Evolutionary conservation across 1,284 basidiomycete genomes (phyloP).

Genomic region (Irpex rosettiformis): DNA sequence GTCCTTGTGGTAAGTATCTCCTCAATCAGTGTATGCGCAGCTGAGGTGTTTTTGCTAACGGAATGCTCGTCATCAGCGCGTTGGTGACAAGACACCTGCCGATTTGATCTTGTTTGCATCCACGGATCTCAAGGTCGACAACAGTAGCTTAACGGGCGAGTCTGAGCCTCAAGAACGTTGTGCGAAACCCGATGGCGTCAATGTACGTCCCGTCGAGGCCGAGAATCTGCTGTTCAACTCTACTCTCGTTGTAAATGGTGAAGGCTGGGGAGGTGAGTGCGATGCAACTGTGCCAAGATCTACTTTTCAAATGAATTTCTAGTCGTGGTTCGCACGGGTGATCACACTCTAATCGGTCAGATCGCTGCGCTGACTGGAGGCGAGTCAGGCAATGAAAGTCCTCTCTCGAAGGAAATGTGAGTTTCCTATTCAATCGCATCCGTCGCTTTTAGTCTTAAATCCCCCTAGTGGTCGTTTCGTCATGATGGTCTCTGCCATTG

Average conservation of each 20-base stretch:
- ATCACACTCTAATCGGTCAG: conserved; percentile 64
- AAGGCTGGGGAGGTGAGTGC: conserved; percentile 60
- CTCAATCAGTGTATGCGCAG: neutral
- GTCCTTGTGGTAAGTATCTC: conserved; percentile 49
- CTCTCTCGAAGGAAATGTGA: conserved; percentile 66
- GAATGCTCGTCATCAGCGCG: conserved; percentile 36
- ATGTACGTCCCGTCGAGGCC: conserved; percentile 53
- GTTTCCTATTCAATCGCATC: conserved; percentile 17
- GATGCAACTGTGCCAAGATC: neutral
- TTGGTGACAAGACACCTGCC: conserved; percentile 68
- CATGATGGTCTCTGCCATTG: conserved; percentile 54
- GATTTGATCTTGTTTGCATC: conserved; percentile 58
- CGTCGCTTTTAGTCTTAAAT: neutral
- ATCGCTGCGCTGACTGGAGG: conserved; percentile 63
- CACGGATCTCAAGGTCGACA: conserved; percentile 65
- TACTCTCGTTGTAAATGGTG: conserved; percentile 63
- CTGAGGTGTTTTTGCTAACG: neutral
- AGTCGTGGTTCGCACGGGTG: conserved; percentile 68
- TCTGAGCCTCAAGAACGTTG: conserved; percentile 64
- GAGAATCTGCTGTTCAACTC: conserved; percentile 71
- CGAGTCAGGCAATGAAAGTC: conserved; percentile 61
- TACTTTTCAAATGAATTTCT: neutral
- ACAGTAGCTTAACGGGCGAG: conserved; percentile 67
- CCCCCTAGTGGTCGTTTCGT: conserved; percentile 51
- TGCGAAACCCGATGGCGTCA: conserved; percentile 43